Evolutionary conservation across 805 yeast species (phyloP).

Genomic region (Ogataea nakhonphanomensis): DNA sequence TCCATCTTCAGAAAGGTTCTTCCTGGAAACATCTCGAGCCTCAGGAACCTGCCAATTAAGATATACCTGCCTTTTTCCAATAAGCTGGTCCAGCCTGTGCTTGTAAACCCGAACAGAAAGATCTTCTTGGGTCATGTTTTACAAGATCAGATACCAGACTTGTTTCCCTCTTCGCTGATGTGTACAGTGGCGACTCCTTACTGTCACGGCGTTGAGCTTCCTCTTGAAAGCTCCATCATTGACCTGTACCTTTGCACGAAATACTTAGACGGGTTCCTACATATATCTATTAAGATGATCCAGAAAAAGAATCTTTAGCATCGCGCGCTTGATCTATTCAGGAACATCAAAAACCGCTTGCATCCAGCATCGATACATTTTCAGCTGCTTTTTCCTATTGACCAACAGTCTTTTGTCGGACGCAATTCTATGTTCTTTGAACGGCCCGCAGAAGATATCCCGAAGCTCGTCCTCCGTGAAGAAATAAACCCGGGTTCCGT

Average conservation of each 20-base stretch:
- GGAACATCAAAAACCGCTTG: conserved; percentile 76
- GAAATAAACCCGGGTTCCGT: conserved; percentile 96
- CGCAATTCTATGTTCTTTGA: conserved; percentile 72
- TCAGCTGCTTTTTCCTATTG: conserved; percentile 84
- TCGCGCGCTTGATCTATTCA: not conserved
- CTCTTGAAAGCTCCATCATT: conserved; percentile 40
- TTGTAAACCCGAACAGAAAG: conserved; percentile 15
- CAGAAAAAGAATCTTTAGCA: conserved; percentile 5
- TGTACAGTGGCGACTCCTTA: conserved; percentile 41
- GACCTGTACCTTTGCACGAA: conserved; percentile 44
- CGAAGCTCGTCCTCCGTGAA: conserved; percentile 91
- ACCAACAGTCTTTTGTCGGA: conserved; percentile 89
- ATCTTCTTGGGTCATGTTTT: conserved; percentile 40
- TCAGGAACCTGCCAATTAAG: conserved; percentile 46
- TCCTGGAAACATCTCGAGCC: conserved; percentile 21
- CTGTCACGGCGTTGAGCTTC: conserved; percentile 54
- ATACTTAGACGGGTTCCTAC: conserved; percentile 66
- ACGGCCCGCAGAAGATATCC: conserved; percentile 61
- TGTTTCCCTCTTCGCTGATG: conserved; percentile 40
- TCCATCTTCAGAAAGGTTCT: conserved; percentile 25
- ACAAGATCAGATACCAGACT: conserved; percentile 40
- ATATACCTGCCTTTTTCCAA: conserved; percentile 40
- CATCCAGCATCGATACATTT: conserved; percentile 96
- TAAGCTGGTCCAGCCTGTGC: conserved; percentile 34
- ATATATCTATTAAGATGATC: conserved; percentile 44